Percentiles rank a stretch among this genome's conserved stretches.
These are phyloP conservation scores for Amylocystis lapponica DNA, from an alignment of 768 basidiomycete species.

Conservation along the genomic window DNA sequence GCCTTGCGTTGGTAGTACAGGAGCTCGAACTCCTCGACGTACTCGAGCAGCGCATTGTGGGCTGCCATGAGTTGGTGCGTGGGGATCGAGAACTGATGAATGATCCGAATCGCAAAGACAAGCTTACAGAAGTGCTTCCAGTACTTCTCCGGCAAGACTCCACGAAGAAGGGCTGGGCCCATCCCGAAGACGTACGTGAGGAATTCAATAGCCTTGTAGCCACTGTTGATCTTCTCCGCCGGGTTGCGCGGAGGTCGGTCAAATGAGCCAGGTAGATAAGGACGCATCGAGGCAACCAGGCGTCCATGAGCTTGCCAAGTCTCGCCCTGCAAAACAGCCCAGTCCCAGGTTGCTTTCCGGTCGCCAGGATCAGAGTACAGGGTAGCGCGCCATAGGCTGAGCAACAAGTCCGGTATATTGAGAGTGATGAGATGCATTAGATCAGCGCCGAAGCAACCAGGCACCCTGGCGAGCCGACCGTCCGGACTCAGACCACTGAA, in stretches of 20 bases:
- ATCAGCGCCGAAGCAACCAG: slow-evolving; percentile 27
- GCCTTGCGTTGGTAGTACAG: slow-evolving; percentile 27
- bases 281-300: slow-evolving; percentile 23
- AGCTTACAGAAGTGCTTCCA: slow-evolving; percentile 26
- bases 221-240: slow-evolving; percentile 32
- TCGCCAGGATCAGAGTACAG: slow-evolving; percentile 19
- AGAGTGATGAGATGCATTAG: slow-evolving; percentile 34
- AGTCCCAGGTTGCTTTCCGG: slow-evolving; percentile 23
- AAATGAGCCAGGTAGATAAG: slow-evolving; percentile 34
- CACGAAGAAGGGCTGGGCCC: slow-evolving; percentile 20
- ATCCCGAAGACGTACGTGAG: slow-evolving; percentile 17
- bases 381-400: slow-evolving; percentile 28
- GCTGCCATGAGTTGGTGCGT: slow-evolving; percentile 8
- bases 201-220: slow-evolving; percentile 26
- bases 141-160: slow-evolving; percentile 18
- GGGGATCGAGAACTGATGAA: slow-evolving; percentile 15
- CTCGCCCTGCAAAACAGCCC: slow-evolving; percentile 16
- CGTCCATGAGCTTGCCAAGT: slow-evolving; percentile 33
- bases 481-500: slow-evolving; percentile 26
- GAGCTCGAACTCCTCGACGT: slow-evolving; percentile 28
- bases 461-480: slow-evolving; percentile 20
- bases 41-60: slow-evolving; percentile 20
- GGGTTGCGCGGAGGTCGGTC: slow-evolving; percentile 36
- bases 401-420: slow-evolving; percentile 31
- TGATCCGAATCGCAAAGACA: slow-evolving; percentile 17